These are phyloP conservation scores for Suillus subaureus DNA, from an alignment of 768 basidiomycete species.

Conservation along the genomic window DNA sequence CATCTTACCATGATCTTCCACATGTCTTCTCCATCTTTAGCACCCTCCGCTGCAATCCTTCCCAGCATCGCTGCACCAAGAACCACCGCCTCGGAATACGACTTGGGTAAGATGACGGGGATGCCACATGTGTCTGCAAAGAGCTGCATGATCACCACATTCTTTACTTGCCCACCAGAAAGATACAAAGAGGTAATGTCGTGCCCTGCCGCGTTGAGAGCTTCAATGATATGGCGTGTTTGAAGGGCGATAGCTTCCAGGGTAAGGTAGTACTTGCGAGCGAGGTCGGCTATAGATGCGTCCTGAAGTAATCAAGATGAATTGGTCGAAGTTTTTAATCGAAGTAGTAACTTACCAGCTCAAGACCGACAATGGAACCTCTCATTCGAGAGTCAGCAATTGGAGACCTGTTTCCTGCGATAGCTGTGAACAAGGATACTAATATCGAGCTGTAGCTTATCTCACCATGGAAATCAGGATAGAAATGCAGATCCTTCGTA, in stretches of 20 bases:
- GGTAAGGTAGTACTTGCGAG: constrained; percentile 87
- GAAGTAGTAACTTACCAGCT: constrained; percentile 53
- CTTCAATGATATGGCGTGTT: constrained; percentile 91
- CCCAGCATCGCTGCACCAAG: constrained; percentile 94
- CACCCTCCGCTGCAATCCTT: constrained; percentile 73
- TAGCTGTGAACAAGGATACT: constrained; percentile 4
- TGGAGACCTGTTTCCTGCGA: constrained; percentile 89
- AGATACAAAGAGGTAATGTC: constrained; percentile 83
- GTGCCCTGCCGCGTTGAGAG: constrained; percentile 88
- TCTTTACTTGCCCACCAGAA: constrained; percentile 93
- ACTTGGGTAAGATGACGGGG: constrained; percentile 81
- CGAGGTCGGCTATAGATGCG: constrained; percentile 74
- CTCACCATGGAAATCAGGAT: constrained; percentile 91
- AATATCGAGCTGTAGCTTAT: not conserved
- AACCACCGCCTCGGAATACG: constrained; percentile 81
- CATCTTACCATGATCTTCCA: constrained; percentile 89
- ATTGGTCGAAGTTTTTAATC: constrained; percentile 2
- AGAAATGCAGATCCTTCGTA: constrained; percentile 89
- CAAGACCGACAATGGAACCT: constrained; percentile 86
- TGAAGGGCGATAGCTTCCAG: constrained; percentile 94
- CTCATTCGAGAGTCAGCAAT: constrained; percentile 96
- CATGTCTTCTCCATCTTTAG: constrained; percentile 59
- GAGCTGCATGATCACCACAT: constrained; percentile 83
- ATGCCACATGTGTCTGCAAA: constrained; percentile 84
- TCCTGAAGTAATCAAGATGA: constrained; percentile 45